These are phyloP conservation scores for Achaetomiella virescens DNA, from an alignment of 495 filamentous ascomycete genomes.

Conservation along the genomic window DNA sequence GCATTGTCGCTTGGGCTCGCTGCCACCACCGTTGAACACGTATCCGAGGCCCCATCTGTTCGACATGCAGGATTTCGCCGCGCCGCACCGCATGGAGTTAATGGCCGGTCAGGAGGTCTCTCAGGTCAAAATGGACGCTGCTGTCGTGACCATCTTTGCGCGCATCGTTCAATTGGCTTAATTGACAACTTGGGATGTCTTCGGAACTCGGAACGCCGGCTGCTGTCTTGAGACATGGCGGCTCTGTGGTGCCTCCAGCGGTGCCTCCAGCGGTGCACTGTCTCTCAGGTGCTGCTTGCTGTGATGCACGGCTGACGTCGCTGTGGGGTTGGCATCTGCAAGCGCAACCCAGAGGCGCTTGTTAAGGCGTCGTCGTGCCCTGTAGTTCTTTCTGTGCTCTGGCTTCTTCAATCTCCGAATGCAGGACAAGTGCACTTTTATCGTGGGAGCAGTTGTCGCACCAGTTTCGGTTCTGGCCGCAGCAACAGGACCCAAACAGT, in stretches of 20 bases:
- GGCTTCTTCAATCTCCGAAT: background rate
- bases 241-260: background rate
- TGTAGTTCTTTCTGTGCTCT: background rate
- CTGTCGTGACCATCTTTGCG: background rate
- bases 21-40: conserved; percentile 19
- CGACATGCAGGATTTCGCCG: conserved; percentile 6
- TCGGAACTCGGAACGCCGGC: background rate
- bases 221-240: background rate
- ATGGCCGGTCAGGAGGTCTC: conserved; percentile 1
- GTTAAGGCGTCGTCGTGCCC: background rate
- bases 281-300: conserved; percentile 10
- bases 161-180: background rate
- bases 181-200: background rate
- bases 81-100: background rate
- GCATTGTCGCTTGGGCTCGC: conserved; percentile 3
- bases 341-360: background rate
- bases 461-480: background rate
- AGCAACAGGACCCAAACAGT: conserved; percentile 1
- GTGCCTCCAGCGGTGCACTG: background rate
- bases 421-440: background rate
- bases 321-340: background rate
- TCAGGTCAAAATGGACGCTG: too few species aligned
- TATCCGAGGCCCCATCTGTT: conserved; percentile 8
- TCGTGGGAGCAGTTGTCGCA: background rate
- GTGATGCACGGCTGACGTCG: conserved; percentile 6